A percentile compares a stretch with the other conserved stretches of the same genome.
Conservation (phyloP, 768 basidiomycete genomes). For the Leucocoprinus sp. region DNA sequence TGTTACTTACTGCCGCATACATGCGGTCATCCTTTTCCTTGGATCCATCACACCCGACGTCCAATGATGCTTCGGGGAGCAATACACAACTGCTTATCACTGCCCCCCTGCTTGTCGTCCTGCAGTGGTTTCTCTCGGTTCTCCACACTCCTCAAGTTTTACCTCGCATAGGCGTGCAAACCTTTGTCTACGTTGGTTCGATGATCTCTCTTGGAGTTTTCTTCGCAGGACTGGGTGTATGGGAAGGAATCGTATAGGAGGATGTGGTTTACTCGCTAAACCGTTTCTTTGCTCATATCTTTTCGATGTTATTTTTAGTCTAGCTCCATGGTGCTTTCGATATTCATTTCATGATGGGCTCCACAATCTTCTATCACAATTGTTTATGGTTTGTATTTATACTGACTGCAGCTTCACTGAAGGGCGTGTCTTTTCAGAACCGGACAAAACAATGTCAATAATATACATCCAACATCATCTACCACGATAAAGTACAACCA, state of each 20-base stretch:
- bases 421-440: too few relatives aligned
- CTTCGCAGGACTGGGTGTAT: conserved; percentile 65
- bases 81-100: conserved; percentile 31
- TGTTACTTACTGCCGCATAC: conserved; percentile 54
- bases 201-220: conserved; percentile 61
- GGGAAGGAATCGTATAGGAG: conserved; percentile 45
- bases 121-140: conserved; percentile 49
- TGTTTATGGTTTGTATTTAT: too few relatives aligned
- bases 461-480: too few relatives aligned
- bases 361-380: too few relatives aligned
- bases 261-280: neutral
- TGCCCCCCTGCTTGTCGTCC: conserved; percentile 32
- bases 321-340: too few relatives aligned
- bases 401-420: too few relatives aligned
- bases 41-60: neutral
- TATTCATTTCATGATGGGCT: too few relatives aligned
- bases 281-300: too few relatives aligned
- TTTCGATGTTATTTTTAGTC: neutral
- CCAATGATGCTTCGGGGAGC: conserved; percentile 14
- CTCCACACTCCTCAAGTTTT: conserved; percentile 63
- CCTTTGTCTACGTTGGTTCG: conserved; percentile 62
- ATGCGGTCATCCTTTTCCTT: conserved; percentile 33
- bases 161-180: conserved; percentile 67
- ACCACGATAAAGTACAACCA: too few relatives aligned
- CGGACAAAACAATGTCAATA: too few relatives aligned